Conservation (phyloP, 2,329 filamentous ascomycete species). For the Coniochaeta sp. region DNA sequence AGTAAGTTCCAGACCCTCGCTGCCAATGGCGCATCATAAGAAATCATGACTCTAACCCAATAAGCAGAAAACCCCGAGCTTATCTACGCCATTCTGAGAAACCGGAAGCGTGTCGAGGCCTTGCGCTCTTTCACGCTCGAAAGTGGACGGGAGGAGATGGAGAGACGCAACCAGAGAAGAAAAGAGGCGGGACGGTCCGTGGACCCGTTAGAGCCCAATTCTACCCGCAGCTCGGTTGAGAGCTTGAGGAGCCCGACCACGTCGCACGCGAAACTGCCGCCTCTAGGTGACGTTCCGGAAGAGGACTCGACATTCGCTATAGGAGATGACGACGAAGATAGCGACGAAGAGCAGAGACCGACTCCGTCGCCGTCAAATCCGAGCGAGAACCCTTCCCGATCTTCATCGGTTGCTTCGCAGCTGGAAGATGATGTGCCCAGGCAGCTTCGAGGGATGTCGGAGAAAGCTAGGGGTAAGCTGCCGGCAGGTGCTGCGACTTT, state of each 20-base stretch:
- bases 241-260: slow-evolving; percentile 57
- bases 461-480: slow-evolving; percentile 95
- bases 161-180: slow-evolving; percentile 63
- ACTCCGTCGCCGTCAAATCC: slow-evolving; percentile 58
- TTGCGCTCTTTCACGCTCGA: slow-evolving; percentile 84
- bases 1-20: slow-evolving; percentile 40
- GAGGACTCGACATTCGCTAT: slow-evolving; percentile 82
- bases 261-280: slow-evolving; percentile 43
- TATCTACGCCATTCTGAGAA: slow-evolving; percentile 70
- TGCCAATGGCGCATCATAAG: slow-evolving; percentile 7
- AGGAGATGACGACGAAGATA: slow-evolving; percentile 66
- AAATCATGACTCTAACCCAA: slow-evolving; percentile 6
- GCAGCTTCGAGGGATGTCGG: slow-evolving; percentile 87
- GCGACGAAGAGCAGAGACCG: slow-evolving; percentile 42
- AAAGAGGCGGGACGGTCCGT: slow-evolving; percentile 53
- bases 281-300: slow-evolving; percentile 63
- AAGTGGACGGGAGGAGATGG: slow-evolving; percentile 85
- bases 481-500: slow-evolving; percentile 76
- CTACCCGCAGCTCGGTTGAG: slow-evolving; percentile 57
- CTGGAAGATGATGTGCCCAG: slow-evolving; percentile 73
- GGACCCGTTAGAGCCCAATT: slow-evolving; percentile 41
- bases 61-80: slow-evolving; percentile 73
- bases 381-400: slow-evolving; percentile 54
- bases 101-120: slow-evolving; percentile 76
- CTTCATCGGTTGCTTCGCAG: slow-evolving; percentile 60